A percentile compares a stretch with the other conserved stretches of the same genome.
Evolutionary conservation across 306 rosid genomes (phyloP).

Genomic region (Nissolia schottii): DNA sequence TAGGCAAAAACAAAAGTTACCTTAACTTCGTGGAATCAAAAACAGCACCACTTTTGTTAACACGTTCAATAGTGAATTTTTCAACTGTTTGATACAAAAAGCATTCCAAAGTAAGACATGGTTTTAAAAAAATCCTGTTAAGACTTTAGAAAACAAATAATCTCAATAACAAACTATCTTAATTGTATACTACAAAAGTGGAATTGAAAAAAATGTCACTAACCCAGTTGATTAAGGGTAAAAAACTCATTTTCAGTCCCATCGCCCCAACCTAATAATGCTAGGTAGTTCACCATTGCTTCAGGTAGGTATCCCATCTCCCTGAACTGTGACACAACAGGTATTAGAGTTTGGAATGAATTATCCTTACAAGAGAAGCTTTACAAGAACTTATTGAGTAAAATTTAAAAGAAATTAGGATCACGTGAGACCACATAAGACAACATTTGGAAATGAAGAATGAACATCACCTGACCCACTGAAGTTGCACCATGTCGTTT

Average conservation of each 20-base stretch:
- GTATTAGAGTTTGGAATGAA: slow-evolving; percentile 17
- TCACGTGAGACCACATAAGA: not conserved
- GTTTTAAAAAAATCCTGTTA: not conserved
- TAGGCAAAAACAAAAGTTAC: slow-evolving; percentile 27
- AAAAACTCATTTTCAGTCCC: slow-evolving; percentile 94
- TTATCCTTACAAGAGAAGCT: not conserved
- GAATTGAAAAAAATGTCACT: slow-evolving; percentile 31
- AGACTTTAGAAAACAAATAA: slow-evolving; percentile 3
- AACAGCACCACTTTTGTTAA: slow-evolving; percentile 91
- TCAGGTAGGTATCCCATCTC: slow-evolving; percentile 97
- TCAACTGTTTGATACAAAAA: slow-evolving; percentile 55
- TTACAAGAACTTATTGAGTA: not conserved
- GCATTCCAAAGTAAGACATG: slow-evolving; percentile 17
- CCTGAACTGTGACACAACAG: slow-evolving; percentile 56
- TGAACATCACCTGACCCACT: slow-evolving; percentile 71
- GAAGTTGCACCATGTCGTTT: slow-evolving; percentile 99
- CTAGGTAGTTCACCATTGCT: slow-evolving; percentile 92
- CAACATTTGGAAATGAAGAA: not conserved
- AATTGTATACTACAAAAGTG: not conserved
- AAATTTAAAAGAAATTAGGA: not conserved
- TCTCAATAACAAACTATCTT: not conserved
- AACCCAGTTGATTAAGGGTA: slow-evolving; percentile 78
- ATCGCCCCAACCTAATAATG: slow-evolving; percentile 98
- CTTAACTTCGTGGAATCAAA: slow-evolving; percentile 80
- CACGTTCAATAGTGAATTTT: slow-evolving; percentile 77